Evolutionary conservation across 176 grass and related monocot species (phyloP).

Genomic region (Dactylis glomerata): DNA sequence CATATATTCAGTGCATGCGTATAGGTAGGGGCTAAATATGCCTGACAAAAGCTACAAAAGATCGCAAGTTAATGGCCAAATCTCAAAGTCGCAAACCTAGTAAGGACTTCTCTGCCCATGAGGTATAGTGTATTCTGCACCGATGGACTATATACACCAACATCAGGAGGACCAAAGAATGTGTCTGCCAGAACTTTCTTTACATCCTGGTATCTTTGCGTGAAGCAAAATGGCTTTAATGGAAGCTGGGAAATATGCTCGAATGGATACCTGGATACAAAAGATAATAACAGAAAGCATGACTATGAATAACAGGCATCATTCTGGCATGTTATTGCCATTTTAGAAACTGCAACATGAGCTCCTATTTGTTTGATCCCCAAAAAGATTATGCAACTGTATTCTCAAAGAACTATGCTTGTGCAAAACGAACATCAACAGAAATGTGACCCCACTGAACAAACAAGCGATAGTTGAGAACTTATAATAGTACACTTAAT

Average conservation of each 20-base stretch:
- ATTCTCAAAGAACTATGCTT: background rate
- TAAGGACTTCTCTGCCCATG: conserved; percentile 82
- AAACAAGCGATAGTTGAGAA: background rate
- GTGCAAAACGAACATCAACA: background rate
- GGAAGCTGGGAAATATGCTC: conserved; percentile 61
- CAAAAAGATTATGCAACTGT: background rate
- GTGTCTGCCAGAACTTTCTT: conserved; percentile 74
- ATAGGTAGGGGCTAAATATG: background rate
- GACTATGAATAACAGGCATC: background rate
- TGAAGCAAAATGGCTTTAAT: conserved; percentile 78
- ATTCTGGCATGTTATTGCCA: background rate
- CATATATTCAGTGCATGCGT: background rate
- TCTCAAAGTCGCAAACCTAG: conserved; percentile 42
- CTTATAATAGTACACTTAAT: background rate
- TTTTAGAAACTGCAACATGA: conserved; percentile 3
- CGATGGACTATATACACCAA: conserved; percentile 90
- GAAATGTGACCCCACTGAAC: background rate
- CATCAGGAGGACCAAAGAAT: conserved; percentile 79
- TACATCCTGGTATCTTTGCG: conserved; percentile 68
- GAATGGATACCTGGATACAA: conserved; percentile 65
- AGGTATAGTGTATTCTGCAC: conserved; percentile 91
- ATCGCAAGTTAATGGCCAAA: background rate
- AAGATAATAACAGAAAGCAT: background rate
- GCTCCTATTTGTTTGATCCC: background rate
- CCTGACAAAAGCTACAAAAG: background rate